Evolutionary conservation across 2,329 filamentous ascomycete genomes (phyloP), one percentile per base, ranked within the genome.

Genomic region (Sordariomycetes sp.): DNA sequence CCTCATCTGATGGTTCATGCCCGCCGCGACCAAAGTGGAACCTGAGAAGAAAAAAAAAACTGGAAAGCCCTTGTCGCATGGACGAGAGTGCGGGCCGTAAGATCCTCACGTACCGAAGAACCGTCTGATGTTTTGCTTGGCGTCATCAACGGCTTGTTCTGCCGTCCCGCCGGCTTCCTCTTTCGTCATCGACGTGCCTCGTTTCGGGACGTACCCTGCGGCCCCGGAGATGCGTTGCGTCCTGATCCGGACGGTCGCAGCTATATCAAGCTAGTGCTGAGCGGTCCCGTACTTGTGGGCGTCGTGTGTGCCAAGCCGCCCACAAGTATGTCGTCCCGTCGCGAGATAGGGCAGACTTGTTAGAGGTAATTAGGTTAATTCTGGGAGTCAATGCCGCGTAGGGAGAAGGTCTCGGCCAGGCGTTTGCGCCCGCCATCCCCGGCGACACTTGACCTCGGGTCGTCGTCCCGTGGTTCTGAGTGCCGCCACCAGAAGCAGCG

Each of bases 211-310:
- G 55, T 52, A 42, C 28, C 32, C 48, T 36, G n/a, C 28, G 34
- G 10, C 48, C 48, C 22, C 20, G 22, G 24, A 56, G 20, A n/a
- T 42, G 48, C 28, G 32, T 35, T 22, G 24, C 34, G 28, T 56
- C 55, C 55, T 10, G 45, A 56, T 56, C 17, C n/a, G 55, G 55
- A 56, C 48, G 48, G 55, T 39, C 34, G 34, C 55, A 56, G 55
- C 55, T 42, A 56, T 56, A 56, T 52, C 34, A 42, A 42, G 24
- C 17, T 36, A 15, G 48, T 25, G 36, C 28, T 55, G 28, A 35
- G 28, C 45, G 32, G 24, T 10, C 28, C 8, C 28, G 28, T 32
- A 34, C 32, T n/a, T 52, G 51, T 24, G 25, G 7, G 20, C 22
- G 45, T 24, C 20, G 20, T 20, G 22, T 50, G 20, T 50, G n/a